phyloP scores from a whole-genome alignment of 192 early-diverging fungal species.

The Helicostylum pulchrum region DNA sequence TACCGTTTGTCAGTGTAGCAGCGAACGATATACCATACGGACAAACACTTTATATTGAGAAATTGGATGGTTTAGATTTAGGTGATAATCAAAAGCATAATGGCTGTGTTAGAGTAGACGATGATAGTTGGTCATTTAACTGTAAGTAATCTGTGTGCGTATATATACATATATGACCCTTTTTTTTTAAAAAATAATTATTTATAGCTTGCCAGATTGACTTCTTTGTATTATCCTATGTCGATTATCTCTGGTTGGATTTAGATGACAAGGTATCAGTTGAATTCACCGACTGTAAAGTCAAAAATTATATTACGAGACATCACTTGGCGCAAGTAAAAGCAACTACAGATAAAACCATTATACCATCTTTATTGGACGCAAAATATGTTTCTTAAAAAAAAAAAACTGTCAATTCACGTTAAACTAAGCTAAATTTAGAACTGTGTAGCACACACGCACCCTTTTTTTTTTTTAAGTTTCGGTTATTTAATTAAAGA shows the following conservation, averaged over 20 bases:
- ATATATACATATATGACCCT: neutral
- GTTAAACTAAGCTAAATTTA: neutral
- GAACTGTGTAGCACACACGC: neutral
- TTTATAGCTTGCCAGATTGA: slow-evolving; percentile 30
- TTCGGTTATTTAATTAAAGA: neutral
- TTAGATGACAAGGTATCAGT: neutral
- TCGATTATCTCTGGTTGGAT: slow-evolving; percentile 23
- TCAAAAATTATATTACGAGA: slow-evolving; percentile 10
- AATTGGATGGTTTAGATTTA: slow-evolving; percentile 21
- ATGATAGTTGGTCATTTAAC: slow-evolving; percentile 31
- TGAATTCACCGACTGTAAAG: slow-evolving; percentile 4
- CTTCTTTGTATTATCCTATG: slow-evolving; percentile 33
- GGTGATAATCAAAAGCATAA: slow-evolving; percentile 33
- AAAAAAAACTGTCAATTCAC: neutral
- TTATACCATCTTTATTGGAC: slow-evolving; percentile 3
- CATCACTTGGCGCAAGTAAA: neutral
- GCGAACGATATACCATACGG: slow-evolving; percentile 34
- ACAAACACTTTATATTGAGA: slow-evolving; percentile 24
- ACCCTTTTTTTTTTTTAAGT: neutral
- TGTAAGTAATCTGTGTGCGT: slow-evolving; percentile 9
- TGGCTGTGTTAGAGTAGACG: slow-evolving; percentile 40
- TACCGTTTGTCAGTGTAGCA: slow-evolving; percentile 37
- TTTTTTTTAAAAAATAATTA: neutral
- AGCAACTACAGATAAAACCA: neutral
- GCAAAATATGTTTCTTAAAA: neutral